Conservation (phyloP, 2,329 filamentous ascomycete genomes). For the Fusarium verrucosum region DNA sequence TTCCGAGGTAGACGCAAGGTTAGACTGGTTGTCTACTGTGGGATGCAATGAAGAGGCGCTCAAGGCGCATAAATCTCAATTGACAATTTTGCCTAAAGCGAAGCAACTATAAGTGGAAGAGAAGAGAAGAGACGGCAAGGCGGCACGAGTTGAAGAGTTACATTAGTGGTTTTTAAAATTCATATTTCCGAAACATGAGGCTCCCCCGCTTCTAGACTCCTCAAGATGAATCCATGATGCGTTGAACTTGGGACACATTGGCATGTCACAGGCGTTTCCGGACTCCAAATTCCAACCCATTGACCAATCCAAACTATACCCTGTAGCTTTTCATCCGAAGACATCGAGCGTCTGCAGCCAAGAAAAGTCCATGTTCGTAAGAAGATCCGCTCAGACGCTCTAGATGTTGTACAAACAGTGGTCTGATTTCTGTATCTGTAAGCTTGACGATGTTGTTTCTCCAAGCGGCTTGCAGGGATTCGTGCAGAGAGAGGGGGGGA, state of each 20-base stretch:
- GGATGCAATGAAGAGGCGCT: constrained; percentile 33
- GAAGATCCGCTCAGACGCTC: background rate
- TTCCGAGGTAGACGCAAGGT: constrained; percentile 5
- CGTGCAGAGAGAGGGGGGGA: constrained; percentile 11
- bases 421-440: constrained; percentile 17
- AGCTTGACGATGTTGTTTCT: constrained; percentile 19
- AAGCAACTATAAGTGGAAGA: constrained; percentile 32
- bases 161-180: constrained; percentile 34
- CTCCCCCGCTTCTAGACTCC: constrained; percentile 6
- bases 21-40: background rate
- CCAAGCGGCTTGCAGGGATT: constrained; percentile 27
- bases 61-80: constrained; percentile 36
- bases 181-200: constrained; percentile 6
- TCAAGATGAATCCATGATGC: constrained; percentile 12
- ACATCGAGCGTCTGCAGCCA: background rate
- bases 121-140: constrained; percentile 12
- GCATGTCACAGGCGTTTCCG: background rate
- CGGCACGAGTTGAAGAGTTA: constrained; percentile 33
- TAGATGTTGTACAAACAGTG: constrained; percentile 4
- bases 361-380: background rate
- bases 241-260: background rate
- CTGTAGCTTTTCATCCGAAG: background rate
- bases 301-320: background rate
- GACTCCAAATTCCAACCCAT: background rate
- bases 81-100: constrained; percentile 40